Evolutionary conservation across 2,329 filamentous ascomycete species (phyloP).

Genomic region (Beauveria australis): DNA sequence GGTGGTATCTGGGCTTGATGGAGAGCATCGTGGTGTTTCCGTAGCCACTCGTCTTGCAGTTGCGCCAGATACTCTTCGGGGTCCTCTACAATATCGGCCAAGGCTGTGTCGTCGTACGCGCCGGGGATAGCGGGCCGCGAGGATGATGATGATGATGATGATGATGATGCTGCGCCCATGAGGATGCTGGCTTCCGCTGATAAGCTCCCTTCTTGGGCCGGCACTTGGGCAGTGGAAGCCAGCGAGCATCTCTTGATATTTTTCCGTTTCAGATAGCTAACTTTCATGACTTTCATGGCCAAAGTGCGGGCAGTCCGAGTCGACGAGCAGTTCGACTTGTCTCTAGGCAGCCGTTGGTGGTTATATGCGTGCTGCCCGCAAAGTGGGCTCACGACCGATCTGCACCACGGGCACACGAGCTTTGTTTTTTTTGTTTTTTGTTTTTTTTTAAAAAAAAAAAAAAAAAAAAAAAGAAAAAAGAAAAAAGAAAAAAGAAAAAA

Average conservation of each 20-base stretch:
- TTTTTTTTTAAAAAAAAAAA: too few relatives aligned
- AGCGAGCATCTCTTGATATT: neutral
- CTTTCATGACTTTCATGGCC: constrained; percentile 6
- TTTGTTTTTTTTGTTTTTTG: neutral
- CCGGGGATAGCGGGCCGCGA: neutral
- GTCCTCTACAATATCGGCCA: constrained; percentile 1
- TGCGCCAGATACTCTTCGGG: constrained; percentile 14
- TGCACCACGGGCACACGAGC: constrained; percentile 4
- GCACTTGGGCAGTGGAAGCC: neutral
- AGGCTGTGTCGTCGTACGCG: neutral
- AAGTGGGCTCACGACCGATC: neutral
- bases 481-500: neutral
- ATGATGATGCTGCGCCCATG: neutral
- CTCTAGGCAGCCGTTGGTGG: neutral
- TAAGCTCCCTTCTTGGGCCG: neutral
- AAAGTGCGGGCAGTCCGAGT: neutral
- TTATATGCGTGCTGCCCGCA: neutral
- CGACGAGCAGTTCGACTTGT: neutral
- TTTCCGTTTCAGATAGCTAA: neutral
- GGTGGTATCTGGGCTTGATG: neutral
- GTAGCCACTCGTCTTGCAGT: constrained; percentile 13
- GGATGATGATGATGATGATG: neutral
- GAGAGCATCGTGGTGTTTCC: constrained; percentile 12
- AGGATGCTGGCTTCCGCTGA: neutral
- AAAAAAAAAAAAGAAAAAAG: too few relatives aligned